These are phyloP conservation scores for Raddia distichophylla DNA, from an alignment of 176 grass and related monocot genomes.

Conservation along the genomic window DNA sequence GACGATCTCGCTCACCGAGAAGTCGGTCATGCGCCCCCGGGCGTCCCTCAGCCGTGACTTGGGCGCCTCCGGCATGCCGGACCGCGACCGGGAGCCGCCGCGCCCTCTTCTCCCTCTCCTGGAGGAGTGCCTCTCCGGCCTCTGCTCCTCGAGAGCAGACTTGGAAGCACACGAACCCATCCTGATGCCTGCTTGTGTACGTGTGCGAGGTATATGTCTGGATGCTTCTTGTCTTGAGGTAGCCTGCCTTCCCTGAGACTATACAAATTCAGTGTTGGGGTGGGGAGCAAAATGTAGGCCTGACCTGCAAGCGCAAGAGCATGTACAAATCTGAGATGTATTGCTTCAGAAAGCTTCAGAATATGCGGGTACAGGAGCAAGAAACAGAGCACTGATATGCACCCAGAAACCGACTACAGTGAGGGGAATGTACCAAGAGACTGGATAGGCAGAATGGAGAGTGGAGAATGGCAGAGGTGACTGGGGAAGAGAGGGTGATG, in stretches of 20 bases:
- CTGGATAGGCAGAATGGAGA: neutral
- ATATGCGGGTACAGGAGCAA: neutral
- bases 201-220: neutral
- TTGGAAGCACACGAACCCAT: slow-evolving; percentile 74
- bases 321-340: neutral
- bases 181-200: slow-evolving; percentile 25
- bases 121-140: slow-evolving; percentile 39
- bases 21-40: slow-evolving; percentile 53
- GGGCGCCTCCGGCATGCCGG: slow-evolving; percentile 49
- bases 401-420: neutral
- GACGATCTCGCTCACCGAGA: slow-evolving; percentile 70
- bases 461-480: neutral
- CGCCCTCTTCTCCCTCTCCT: slow-evolving; percentile 41
- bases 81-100: slow-evolving; percentile 18
- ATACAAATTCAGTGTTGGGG: neutral
- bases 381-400: neutral
- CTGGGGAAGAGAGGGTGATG: neutral
- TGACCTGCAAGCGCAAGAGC: slow-evolving; percentile 36
- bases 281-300: slow-evolving; percentile 8
- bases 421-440: slow-evolving; percentile 15
- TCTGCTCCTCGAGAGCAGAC: slow-evolving; percentile 40
- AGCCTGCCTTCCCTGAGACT: neutral
- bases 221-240: neutral
- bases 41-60: slow-evolving; percentile 40
- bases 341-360: slow-evolving; percentile 8